Base-by-base conservation (phyloP, 129 eudicot species). In the Helichrysum umbraculigerum region DNA sequence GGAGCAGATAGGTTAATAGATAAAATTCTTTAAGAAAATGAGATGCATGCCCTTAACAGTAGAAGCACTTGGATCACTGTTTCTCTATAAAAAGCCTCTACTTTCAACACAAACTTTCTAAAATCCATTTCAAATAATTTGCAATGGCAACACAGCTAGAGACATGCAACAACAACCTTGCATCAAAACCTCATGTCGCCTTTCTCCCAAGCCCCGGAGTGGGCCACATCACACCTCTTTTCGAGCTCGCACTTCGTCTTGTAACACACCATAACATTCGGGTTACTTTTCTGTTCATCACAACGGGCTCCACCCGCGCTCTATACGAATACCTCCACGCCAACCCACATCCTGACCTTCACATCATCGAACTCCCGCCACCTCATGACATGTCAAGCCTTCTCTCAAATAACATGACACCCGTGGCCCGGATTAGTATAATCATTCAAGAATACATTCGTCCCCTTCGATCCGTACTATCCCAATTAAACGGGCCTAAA, bases 201-300 rank as follows among this genome's bases (percentile, higher is more conserved):
- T 14, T 89, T 68, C 86, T 89, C 19, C 47, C 86, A 25, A 85
- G 89, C 88, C 96, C 89, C 6, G 89, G 91, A 15, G 77, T 86
- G 75, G 91, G 96, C 12, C 91, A 89, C 83, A 16, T 83, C 5
- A 78, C 72, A 71, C 96, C 89, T 1, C 81, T 86, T 63, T 47
- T 82, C 61, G 83, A 84, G 61, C 75, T 86, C 14, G 87, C 87
- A 2, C 42, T 77, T 5, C 85, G 35, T 76, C 87, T 89, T 0
- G 83, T 70, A 64, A 44, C 63, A 25, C 83, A 70, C 62, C 87
- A 84, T 58, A 52, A 64, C 71, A 15, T 78, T 65, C 76, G 56
- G 14, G 85, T 85, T 75, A 86, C 50, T 58, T 80, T 89, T 79
- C 70, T 85, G 15, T 83, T 86, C 76, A 80, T 84, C 67, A 77